Conservation (phyloP, 2,329 filamentous ascomycete genomes). For the Canariomyces notabilis region DNA sequence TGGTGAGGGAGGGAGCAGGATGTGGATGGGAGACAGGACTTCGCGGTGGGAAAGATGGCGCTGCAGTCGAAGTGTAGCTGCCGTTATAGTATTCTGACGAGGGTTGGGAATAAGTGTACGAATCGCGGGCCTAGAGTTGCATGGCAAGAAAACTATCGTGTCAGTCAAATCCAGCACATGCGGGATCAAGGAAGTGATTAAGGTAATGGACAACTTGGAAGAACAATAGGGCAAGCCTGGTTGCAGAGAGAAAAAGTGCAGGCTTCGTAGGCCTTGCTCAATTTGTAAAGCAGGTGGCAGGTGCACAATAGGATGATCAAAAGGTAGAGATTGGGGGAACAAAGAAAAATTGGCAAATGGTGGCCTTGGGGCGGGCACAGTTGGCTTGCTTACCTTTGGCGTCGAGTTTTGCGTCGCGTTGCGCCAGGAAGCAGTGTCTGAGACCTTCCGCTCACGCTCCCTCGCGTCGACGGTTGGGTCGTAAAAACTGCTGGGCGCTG, state of each 20-base stretch:
- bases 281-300: neutral
- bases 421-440: slow-evolving; percentile 43
- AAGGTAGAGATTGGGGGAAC: slow-evolving; percentile 12
- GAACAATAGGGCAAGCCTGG: slow-evolving; percentile 13
- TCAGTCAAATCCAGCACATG: slow-evolving; percentile 19
- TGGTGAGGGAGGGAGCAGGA: slow-evolving; percentile 31
- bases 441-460: slow-evolving; percentile 44
- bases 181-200: neutral
- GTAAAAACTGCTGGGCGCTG: slow-evolving; percentile 45
- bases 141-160: slow-evolving; percentile 17
- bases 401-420: slow-evolving; percentile 38
- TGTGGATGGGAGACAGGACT: slow-evolving; percentile 48
- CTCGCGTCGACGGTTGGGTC: slow-evolving; percentile 49
- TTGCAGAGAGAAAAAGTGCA: slow-evolving; percentile 4
- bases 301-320: slow-evolving; percentile 3
- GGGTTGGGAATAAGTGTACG: slow-evolving; percentile 43
- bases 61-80: slow-evolving; percentile 40
- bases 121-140: slow-evolving; percentile 43
- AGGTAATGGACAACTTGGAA: slow-evolving; percentile 7
- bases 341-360: slow-evolving; percentile 21
- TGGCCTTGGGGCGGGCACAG: slow-evolving; percentile 15
- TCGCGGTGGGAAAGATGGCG: slow-evolving; percentile 41
- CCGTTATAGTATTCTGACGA: slow-evolving; percentile 43
- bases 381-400: slow-evolving; percentile 41
- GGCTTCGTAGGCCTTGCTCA: neutral